Base-by-base conservation (phyloP, 2,329 filamentous ascomycete species). In the Tolypocladium inflatum region DNA sequence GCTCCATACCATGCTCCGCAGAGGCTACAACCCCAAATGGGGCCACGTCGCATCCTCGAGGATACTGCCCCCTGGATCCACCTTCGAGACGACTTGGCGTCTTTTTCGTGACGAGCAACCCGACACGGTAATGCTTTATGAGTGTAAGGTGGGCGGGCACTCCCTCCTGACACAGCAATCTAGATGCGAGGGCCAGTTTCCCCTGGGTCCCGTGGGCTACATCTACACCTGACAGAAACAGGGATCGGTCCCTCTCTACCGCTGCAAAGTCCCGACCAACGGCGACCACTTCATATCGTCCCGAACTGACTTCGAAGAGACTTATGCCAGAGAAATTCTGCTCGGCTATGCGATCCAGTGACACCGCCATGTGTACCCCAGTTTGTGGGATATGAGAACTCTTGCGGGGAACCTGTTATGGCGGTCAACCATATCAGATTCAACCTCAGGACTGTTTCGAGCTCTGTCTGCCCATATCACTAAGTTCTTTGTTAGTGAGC, bases 261-360 rank as follows among this genome's bases (percentile, higher is more conserved):
- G 48, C 37, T 54, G 50, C 50, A 38, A 45, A 23, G 37, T 43
- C 39, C 19, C 6, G 39, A 21, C 42, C 19, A 53, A 53, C 13
- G 55, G 48, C 17, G 48, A 57, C 35, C 50, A 48, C 39, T 57
- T 57, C 23, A 48, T 57, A 13, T 57, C 55, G 6, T 15, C 50
- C 21, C 21, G 39, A 15, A 33, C 26, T n/a, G 48, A 35, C 37
- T 53, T 48, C 38, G 55, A 54, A 26, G 50, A 10, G 37, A 19
- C 54, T 4, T 39, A 41, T 26, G 45, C 57, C 33, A 87, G 70
- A 42, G 76, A 75, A 39, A 89, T 85, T 67, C 83, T 77, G 57
- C 77, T 57, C 43, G 55, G 39, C 1, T 54, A 54, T n/a, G 35
- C 33, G 6, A 33, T 33, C 33, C 9, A 33, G 33, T 9, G 1